Evolutionary conservation across 2,329 filamentous ascomycete genomes (phyloP).

Genomic region (Arthroderma uncinatum): DNA sequence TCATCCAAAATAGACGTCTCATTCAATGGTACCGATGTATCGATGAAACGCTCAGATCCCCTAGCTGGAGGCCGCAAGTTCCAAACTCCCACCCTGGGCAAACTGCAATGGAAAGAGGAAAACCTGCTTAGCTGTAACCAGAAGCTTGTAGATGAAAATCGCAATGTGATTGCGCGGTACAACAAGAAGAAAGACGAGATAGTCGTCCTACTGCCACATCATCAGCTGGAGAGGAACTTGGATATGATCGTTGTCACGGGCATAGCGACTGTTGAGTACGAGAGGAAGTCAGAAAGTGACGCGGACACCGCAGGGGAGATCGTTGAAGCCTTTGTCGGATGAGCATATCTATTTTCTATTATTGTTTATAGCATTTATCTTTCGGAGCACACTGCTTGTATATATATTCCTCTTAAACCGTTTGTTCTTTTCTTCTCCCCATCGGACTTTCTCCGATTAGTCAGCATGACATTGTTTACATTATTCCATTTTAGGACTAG

Average conservation of each 20-base stretch:
- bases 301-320: slow-evolving; percentile 4
- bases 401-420: not conserved
- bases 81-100: slow-evolving; percentile 10
- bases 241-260: slow-evolving; percentile 15
- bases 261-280: slow-evolving; percentile 13
- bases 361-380: not conserved
- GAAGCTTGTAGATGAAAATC: slow-evolving; percentile 11
- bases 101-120: slow-evolving; percentile 14
- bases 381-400: too few relatives aligned
- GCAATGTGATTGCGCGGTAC: slow-evolving; percentile 13
- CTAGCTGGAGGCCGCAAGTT: slow-evolving; percentile 12
- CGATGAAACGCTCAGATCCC: slow-evolving; percentile 14
- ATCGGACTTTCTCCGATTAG: not conserved
- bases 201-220: slow-evolving; percentile 9
- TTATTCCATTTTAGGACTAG: not conserved
- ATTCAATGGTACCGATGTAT: slow-evolving; percentile 4
- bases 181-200: slow-evolving; percentile 6
- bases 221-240: slow-evolving; percentile 8
- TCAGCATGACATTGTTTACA: not conserved
- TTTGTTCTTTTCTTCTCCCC: not conserved
- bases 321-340: not conserved
- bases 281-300: slow-evolving; percentile 6
- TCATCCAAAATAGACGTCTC: slow-evolving; percentile 14
- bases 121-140: slow-evolving; percentile 10
- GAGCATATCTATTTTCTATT: not conserved